phyloP scores from a whole-genome alignment of 306 rosid genomes.

The Quillaja saponaria region DNA sequence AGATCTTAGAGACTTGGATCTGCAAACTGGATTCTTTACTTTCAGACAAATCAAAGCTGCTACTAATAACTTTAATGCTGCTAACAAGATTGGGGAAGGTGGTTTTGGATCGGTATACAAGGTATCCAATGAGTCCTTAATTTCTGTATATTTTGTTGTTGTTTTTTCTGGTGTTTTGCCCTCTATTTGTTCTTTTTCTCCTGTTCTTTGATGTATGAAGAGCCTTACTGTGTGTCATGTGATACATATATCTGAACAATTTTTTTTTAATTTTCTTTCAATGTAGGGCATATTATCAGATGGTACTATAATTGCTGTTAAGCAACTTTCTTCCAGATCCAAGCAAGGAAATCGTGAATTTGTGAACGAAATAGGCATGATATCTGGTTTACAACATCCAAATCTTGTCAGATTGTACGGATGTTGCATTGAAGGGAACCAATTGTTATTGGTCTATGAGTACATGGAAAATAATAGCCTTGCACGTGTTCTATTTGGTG shows the following conservation, averaged over 20 bases:
- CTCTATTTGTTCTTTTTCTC: no score
- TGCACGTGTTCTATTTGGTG: conserved; percentile 55
- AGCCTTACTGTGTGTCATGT: no score
- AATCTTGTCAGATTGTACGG: conserved; percentile 67
- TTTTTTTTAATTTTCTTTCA: conserved; percentile 9
- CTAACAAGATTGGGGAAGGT: conserved; percentile 71
- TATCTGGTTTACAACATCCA: conserved; percentile 62
- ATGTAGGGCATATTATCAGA: conserved; percentile 52
- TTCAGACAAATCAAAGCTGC: conserved; percentile 53
- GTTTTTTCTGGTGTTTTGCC: no score
- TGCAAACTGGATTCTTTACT: conserved; percentile 37
- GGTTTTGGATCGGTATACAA: conserved; percentile 78
- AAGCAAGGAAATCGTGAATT: conserved; percentile 59
- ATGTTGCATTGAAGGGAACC: conserved; percentile 55
- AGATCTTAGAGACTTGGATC: conserved; percentile 39
- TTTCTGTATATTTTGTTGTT: not conserved
- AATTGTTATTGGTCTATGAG: conserved; percentile 59
- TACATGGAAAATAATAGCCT: conserved; percentile 62
- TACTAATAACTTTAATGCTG: conserved; percentile 53
- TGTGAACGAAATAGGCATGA: conserved; percentile 55
- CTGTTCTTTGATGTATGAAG: no score
- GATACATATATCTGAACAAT: not conserved
- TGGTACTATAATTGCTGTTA: conserved; percentile 56
- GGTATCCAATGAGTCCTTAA: conserved; percentile 39
- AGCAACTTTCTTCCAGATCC: conserved; percentile 54